phyloP scores from a whole-genome alignment of 306 rosid species.

The Begonia loranthoides region DNA sequence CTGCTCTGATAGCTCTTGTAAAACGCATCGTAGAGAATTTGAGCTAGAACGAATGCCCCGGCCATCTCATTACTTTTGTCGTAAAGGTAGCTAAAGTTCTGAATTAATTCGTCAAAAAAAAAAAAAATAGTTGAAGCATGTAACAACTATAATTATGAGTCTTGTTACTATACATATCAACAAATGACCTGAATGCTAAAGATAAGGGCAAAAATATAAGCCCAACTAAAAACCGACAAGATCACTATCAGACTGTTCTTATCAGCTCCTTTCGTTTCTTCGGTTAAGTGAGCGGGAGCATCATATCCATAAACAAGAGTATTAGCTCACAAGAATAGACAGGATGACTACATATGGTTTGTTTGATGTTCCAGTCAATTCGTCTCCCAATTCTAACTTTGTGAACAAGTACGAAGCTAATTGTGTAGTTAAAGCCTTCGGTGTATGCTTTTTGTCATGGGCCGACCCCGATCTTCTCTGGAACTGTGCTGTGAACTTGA shows the following conservation, averaged over 20 bases:
- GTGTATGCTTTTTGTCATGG: no score
- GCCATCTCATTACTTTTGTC: conserved; percentile 59
- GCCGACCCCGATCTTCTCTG: no score
- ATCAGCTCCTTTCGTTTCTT: conserved; percentile 86
- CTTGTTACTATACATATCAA: no score
- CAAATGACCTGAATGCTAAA: conserved; percentile 70
- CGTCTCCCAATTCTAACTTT: conserved; percentile 35
- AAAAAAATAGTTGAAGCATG: no score
- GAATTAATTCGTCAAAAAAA: conserved; percentile 4
- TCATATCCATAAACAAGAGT: conserved; percentile 77
- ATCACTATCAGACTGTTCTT: conserved; percentile 81
- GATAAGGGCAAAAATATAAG: conserved; percentile 75
- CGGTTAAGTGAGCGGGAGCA: conserved; percentile 87
- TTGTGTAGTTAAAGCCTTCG: conserved; percentile 44
- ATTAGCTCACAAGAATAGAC: conserved; percentile 75
- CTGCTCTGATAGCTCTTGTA: conserved; percentile 66
- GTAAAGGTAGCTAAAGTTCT: conserved; percentile 59
- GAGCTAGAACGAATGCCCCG: conserved; percentile 77
- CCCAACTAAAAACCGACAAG: conserved; percentile 72
- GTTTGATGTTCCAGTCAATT: conserved; percentile 59
- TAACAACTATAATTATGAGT: no score
- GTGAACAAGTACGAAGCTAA: conserved; percentile 74
- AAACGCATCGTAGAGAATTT: conserved; percentile 77
- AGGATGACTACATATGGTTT: conserved; percentile 79
- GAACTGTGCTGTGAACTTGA: no score